Evolutionary conservation across 768 basidiomycete species (phyloP).

Genomic region (Xanthoconium stramineum): DNA sequence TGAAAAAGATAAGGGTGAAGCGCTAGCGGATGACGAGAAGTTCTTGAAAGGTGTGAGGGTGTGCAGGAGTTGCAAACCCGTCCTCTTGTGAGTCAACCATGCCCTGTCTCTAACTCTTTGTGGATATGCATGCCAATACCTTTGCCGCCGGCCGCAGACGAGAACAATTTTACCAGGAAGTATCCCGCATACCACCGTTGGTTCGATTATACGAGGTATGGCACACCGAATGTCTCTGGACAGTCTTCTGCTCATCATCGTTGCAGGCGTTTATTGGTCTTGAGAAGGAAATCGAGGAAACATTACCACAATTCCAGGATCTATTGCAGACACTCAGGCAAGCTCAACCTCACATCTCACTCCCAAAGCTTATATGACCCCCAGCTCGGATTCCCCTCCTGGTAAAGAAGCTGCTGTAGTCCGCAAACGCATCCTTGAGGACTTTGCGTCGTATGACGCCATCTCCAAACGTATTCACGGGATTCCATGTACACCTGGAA

Average conservation of each 20-base stretch:
- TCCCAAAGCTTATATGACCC: neutral
- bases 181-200: slow-evolving; percentile 55
- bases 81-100: slow-evolving; percentile 64
- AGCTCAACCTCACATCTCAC: slow-evolving; percentile 3
- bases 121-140: neutral
- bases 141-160: slow-evolving; percentile 43
- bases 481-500: slow-evolving; percentile 62
- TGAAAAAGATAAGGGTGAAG: slow-evolving; percentile 37
- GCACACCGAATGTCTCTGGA: neutral
- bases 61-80: slow-evolving; percentile 78
- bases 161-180: slow-evolving; percentile 75
- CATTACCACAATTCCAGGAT: slow-evolving; percentile 87
- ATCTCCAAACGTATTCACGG: slow-evolving; percentile 80
- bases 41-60: slow-evolving; percentile 87
- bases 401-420: slow-evolving; percentile 64
- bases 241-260: neutral
- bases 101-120: neutral
- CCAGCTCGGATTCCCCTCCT: slow-evolving; percentile 46
- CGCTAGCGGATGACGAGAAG: slow-evolving; percentile 64
- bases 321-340: slow-evolving; percentile 70
- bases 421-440: slow-evolving; percentile 79
- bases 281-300: slow-evolving; percentile 88
- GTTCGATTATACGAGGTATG: slow-evolving; percentile 68
- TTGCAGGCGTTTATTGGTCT: slow-evolving; percentile 63
- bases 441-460: slow-evolving; percentile 86